Evolutionary conservation across 202 grass and related monocot species (phyloP).

Genomic region (Carex sylvatica): DNA sequence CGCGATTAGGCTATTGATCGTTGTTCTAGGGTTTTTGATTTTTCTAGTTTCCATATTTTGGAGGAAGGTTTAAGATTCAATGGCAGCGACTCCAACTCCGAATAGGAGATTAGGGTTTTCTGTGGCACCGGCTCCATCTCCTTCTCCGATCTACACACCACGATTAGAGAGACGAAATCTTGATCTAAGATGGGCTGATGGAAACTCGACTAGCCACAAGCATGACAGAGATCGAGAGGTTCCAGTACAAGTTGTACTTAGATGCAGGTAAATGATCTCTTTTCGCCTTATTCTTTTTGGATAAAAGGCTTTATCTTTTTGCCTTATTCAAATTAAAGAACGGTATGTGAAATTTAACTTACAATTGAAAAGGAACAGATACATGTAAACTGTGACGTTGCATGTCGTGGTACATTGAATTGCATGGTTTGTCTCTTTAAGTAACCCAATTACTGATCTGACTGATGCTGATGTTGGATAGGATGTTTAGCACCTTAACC

Average conservation of each 20-base stretch:
- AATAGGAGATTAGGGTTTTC: constrained; percentile 48
- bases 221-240: constrained; percentile 45
- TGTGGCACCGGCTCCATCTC: constrained; percentile 39
- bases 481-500: background rate
- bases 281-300: background rate
- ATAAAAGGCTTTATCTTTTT: background rate
- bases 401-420: background rate
- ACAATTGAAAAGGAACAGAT: background rate
- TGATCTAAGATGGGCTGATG: constrained; percentile 78
- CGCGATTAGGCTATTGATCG: background rate
- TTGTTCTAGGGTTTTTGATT: background rate
- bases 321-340: background rate
- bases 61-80: constrained; percentile 20
- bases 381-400: background rate
- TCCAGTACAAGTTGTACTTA: constrained; percentile 75
- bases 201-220: constrained; percentile 31
- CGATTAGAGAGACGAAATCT: constrained; percentile 46
- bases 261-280: constrained; percentile 58
- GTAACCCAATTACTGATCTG: background rate
- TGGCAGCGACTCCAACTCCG: constrained; percentile 76
- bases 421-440: background rate
- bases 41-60: constrained; percentile 10
- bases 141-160: constrained; percentile 62
- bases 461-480: background rate
- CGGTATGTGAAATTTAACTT: background rate